phyloP scores from a whole-genome alignment of 1,139 yeast species.

The Lodderomyces parapsilosis region DNA sequence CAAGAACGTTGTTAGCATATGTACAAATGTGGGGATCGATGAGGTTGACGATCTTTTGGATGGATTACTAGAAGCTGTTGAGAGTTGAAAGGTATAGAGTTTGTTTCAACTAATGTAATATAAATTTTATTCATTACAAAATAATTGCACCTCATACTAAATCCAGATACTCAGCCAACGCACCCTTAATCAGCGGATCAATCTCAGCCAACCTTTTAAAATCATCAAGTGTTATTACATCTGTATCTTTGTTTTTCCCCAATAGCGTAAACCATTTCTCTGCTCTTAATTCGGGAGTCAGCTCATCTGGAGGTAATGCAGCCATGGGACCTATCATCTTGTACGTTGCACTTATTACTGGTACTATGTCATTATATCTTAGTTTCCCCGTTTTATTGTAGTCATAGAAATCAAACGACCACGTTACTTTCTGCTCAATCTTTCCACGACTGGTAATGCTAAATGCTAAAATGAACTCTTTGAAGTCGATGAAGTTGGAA shows the following conservation, averaged over 20 bases:
- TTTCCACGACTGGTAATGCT: conserved; percentile 89
- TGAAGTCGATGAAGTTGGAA: conserved; percentile 83
- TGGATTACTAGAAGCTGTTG: conserved; percentile 87
- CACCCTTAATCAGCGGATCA: conserved; percentile 79
- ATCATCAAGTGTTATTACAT: conserved; percentile 68
- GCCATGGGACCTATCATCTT: conserved; percentile 98
- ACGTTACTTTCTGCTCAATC: conserved; percentile 78
- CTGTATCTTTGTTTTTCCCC: conserved; percentile 69
- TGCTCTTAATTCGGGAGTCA: conserved; percentile 86
- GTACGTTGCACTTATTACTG: conserved; percentile 80
- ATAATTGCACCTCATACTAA: too few relatives aligned
- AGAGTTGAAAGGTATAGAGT: too few relatives aligned
- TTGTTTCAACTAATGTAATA: too few relatives aligned
- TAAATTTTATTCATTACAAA: too few relatives aligned
- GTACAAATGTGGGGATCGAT: conserved; percentile 75
- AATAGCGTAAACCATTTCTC: conserved; percentile 73
- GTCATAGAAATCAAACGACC: conserved; percentile 89
- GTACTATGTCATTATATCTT: conserved; percentile 72
- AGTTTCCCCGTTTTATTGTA: conserved; percentile 74
- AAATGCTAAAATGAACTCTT: conserved; percentile 86
- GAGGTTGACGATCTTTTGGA: conserved; percentile 83
- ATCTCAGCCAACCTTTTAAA: conserved; percentile 77
- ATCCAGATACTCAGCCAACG: conserved; percentile 79
- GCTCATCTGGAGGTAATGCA: conserved; percentile 84
- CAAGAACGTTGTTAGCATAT: conserved; percentile 83